Conservation (phyloP, 2,329 filamentous ascomycete species). For the Keithomyces neogunnii region DNA sequence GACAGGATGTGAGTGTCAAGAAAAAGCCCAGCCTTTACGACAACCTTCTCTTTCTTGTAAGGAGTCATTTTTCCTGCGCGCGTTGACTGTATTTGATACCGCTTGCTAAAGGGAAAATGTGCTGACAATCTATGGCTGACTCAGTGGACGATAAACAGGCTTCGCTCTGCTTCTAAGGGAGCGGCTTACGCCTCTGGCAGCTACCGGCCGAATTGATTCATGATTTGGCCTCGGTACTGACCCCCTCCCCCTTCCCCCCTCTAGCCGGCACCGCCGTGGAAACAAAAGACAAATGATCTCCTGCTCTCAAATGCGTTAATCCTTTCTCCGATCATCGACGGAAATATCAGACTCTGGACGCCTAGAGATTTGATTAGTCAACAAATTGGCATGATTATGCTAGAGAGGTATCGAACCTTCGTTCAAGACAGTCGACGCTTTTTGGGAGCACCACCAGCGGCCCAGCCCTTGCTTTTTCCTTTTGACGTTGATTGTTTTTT, state of each 20-base stretch:
- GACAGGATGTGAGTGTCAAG: slow-evolving; percentile 91
- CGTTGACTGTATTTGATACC: slow-evolving; percentile 68
- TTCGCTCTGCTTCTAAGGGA: slow-evolving; percentile 74
- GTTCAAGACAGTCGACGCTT: not conserved
- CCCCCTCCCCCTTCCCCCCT: slow-evolving; percentile 2
- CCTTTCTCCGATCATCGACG: not conserved
- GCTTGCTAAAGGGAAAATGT: slow-evolving; percentile 64
- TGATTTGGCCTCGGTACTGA: slow-evolving; percentile 11
- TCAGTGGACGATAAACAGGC: slow-evolving; percentile 78
- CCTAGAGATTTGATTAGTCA: not conserved
- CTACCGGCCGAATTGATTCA: slow-evolving; percentile 26
- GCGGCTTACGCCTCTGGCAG: slow-evolving; percentile 37
- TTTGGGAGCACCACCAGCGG: not conserved
- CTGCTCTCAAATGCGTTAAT: not conserved
- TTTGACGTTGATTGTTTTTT: slow-evolving; percentile 13
- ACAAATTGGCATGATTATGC: not conserved
- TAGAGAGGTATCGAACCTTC: not conserved
- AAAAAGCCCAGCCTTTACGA: slow-evolving; percentile 31
- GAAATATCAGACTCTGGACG: not conserved
- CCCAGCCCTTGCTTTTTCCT: slow-evolving; percentile 14
- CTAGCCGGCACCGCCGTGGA: slow-evolving; percentile 7
- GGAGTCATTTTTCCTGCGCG: slow-evolving; percentile 69
- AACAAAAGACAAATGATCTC: slow-evolving; percentile 1
- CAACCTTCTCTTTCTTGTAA: slow-evolving; percentile 63
- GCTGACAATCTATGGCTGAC: slow-evolving; percentile 71